A percentile compares a stretch with the other conserved stretches of the same genome.
These are phyloP conservation scores for Ascodesmis nigricans DNA, from an alignment of 495 filamentous ascomycete species.

Conservation along the genomic window DNA sequence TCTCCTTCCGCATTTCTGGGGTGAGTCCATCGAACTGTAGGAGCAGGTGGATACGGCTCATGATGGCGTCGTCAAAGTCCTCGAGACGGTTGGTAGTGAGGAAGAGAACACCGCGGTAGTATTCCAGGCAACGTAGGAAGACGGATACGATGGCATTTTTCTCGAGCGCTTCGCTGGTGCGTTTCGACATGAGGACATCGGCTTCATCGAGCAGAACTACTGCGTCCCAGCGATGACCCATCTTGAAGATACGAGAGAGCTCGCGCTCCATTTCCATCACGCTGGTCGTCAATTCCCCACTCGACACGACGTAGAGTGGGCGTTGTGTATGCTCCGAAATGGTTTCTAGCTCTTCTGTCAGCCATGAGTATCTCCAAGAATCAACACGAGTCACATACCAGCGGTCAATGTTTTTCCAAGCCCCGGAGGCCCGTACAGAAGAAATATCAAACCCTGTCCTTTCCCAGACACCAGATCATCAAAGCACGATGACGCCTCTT, in stretches of 20 bases:
- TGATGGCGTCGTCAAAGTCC: constrained; percentile 27
- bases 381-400: too few species aligned
- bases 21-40: constrained; percentile 26
- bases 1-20: constrained; percentile 9
- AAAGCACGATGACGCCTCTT: too few species aligned
- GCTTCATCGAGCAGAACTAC: constrained; percentile 34
- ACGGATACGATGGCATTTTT: constrained; percentile 33
- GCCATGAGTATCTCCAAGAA: too few species aligned
- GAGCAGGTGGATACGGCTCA: constrained; percentile 26
- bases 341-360: too few species aligned
- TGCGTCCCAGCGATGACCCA: constrained; percentile 31
- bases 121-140: constrained; percentile 36
- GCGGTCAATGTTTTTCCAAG: constrained; percentile 9
- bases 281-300: constrained; percentile 33
- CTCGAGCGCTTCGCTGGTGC: constrained; percentile 27
- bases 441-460: constrained; percentile 30
- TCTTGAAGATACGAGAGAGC: constrained; percentile 30
- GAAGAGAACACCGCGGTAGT: constrained; percentile 33
- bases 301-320: constrained; percentile 33
- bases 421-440: constrained; percentile 8
- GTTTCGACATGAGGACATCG: constrained; percentile 30
- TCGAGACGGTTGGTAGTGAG: constrained; percentile 30
- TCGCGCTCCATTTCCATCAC: constrained; percentile 29
- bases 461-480: constrained; percentile 30
- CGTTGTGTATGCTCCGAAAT: constrained; percentile 31